Base-by-base conservation (phyloP, 2,329 filamentous ascomycete genomes). In the Fusarium begoniae region DNA sequence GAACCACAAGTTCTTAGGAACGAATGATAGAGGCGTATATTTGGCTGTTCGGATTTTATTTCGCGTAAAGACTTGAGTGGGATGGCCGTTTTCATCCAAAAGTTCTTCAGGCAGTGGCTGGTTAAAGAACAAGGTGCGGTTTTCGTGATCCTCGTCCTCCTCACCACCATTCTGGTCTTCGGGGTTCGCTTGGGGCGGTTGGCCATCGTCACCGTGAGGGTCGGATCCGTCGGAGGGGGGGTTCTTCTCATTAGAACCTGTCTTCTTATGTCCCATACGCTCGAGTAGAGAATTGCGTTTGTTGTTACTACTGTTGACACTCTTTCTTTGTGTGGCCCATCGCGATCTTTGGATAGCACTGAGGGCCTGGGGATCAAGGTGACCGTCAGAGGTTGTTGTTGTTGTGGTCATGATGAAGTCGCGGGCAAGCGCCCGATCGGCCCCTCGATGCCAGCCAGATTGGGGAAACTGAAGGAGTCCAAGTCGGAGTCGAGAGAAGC, bases 11-110 rank as follows among this genome's bases (percentile, higher is more conserved):
- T 99, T 98, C 86, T 98, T 98, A 20, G 96, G 96, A 35, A 99
- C 83, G 83, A 99, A 99, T 69, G 94, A 97, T 73, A 99, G 83
- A 14, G 97, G 93, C 13, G 96, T 99, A 83, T 99, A 99, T 84
- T 98, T 99, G 68, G 96, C 94, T 7, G 96, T 99, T 77, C 97
- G 90, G 82, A 99, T 98, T 87, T 99, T 99, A 87, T 99, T 99
- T 75, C 96, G 89, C 55, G 93, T 89, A 82, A 92, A 99, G 28
- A 89, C 86, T 65, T 89, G 87, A 61, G 86, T 82, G 6, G 95
- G 93, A 67, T 90, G 88, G 41, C 95, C 96, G 53, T 97, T 91
- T 70, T 96, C 93, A 80, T 98, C 94, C 78, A 92, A 87, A 73
- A 93, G 89, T 30, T 92, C 88, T 48, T 88, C 85, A 2, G 96